A percentile compares a stretch with the other conserved stretches of the same genome.
Conservation (phyloP, 2,329 filamentous ascomycete genomes). For the Sclerotinia borealis region DNA sequence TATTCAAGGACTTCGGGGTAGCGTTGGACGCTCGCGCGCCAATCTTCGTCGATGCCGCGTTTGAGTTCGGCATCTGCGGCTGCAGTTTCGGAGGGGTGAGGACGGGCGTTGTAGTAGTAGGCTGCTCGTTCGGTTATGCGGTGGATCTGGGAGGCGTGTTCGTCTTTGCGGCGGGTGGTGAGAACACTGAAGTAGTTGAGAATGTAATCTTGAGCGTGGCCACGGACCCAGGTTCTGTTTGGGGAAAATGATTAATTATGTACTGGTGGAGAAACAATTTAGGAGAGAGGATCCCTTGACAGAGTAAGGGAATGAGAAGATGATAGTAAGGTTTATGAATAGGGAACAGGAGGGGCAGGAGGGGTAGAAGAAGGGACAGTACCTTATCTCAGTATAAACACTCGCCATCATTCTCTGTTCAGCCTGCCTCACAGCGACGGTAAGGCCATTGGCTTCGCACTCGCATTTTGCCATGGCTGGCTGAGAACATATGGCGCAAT, state of each 20-base stretch:
- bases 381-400: constrained; percentile 60
- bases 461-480: constrained; percentile 55
- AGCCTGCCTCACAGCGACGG: constrained; percentile 56
- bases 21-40: constrained; percentile 66
- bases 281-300: neutral
- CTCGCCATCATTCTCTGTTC: constrained; percentile 58
- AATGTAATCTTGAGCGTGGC: constrained; percentile 62
- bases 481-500: constrained; percentile 61
- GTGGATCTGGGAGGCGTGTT: constrained; percentile 50
- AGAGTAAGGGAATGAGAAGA: too few species aligned
- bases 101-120: constrained; percentile 51
- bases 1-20: constrained; percentile 81
- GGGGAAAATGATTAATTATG: neutral
- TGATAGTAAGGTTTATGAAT: neutral
- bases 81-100: constrained; percentile 56
- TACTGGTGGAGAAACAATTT: neutral
- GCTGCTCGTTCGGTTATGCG: constrained; percentile 49
- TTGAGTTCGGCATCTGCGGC: constrained; percentile 62
- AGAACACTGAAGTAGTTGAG: constrained; percentile 58
- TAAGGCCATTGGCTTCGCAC: constrained; percentile 60
- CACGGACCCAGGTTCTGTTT: constrained; percentile 55
- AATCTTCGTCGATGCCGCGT: constrained; percentile 71
- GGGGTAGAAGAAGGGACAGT: constrained; percentile 16
- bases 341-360: neutral
- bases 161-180: constrained; percentile 53